Base-by-base conservation (phyloP, 345 rosid genomes). In the Barbarea vulgaris region DNA sequence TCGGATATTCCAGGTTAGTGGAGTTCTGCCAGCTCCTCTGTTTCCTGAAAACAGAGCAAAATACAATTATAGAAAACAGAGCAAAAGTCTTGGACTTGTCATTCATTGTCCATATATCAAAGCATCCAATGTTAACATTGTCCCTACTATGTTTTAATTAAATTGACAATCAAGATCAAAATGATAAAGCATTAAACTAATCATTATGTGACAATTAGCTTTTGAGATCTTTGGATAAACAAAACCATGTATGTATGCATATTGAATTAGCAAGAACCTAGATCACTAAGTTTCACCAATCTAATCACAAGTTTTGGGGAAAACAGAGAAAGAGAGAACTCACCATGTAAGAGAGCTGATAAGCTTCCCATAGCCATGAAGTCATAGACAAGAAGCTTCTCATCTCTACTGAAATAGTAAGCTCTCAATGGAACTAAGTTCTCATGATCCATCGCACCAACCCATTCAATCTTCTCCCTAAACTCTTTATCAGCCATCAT, bases 391-490 rank as follows among this genome's bases (percentile, higher is more conserved):
- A 88, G 87, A 68, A 88, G 88, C 82, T 88, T 88, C 74, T 87
- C 93, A 13, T 85, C 89, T 27, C 67, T 71, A 62, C 85, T 81
- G 12, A 61, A 64, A 66, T 87, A 85, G 51, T 81, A 88, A 47
- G 91, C 93, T 70, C 77, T 75, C 12, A 85, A 13, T 2, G 85
- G 85, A 30, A 88, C 91, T 84, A 87, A 84, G 60, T 84, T 85
- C 80, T 86, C 87, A 75, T 93, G 94, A 76, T 85, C 86, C 94
- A 93, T 86, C 0, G 86, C 67, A 48, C 97, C 96, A n/a, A 91
- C 88, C 6, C 76, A 77, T 69, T 84, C 89, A 34, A 91, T 87
- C 82, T 84, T 89, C 82, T 88, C 91, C 77, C 53, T 77, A 25
- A 88, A 93, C 60, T 87, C 98, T 64, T 67, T 80, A 70, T 85